Evolutionary conservation across 1,139 yeast genomes (phyloP).

Genomic region (Yamadazyma atmosphaerica): DNA sequence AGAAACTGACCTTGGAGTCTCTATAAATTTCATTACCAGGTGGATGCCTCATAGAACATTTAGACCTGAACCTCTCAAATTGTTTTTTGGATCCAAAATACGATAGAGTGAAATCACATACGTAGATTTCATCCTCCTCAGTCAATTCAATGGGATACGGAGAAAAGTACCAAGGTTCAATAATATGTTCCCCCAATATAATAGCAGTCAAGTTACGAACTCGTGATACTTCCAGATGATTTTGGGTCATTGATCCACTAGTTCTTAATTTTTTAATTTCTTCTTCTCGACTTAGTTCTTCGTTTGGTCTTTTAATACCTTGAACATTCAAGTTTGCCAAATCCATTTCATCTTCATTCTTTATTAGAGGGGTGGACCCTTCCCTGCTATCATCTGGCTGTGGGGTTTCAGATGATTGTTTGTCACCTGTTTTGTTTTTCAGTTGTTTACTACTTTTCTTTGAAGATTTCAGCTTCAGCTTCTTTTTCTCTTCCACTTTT

Average conservation of each 20-base stretch:
- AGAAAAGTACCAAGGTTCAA: constrained; percentile 98
- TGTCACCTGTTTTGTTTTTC: constrained; percentile 20
- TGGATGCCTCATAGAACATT: constrained; percentile 88
- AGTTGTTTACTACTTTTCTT: constrained; percentile 19
- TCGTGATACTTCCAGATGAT: constrained; percentile 83
- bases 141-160: constrained; percentile 96
- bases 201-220: constrained; percentile 80
- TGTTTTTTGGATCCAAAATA: constrained; percentile 89
- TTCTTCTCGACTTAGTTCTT: constrained; percentile 79
- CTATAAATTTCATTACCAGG: constrained; percentile 98
- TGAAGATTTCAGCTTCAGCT: constrained; percentile 23
- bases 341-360: constrained; percentile 73
- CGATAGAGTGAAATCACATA: constrained; percentile 87
- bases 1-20: constrained; percentile 74
- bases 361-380: constrained; percentile 25
- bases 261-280: constrained; percentile 91
- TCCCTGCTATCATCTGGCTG: constrained; percentile 15
- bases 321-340: constrained; percentile 83
- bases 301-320: constrained; percentile 66
- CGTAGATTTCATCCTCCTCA: constrained; percentile 83
- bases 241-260: constrained; percentile 95
- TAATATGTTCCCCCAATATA: constrained; percentile 84
- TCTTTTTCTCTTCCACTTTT: constrained; percentile 51
- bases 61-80: constrained; percentile 85
- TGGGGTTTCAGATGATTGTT: constrained; percentile 16